phyloP scores from a whole-genome alignment of 106 monocot genomes.

The Cymbidium sinense region DNA sequence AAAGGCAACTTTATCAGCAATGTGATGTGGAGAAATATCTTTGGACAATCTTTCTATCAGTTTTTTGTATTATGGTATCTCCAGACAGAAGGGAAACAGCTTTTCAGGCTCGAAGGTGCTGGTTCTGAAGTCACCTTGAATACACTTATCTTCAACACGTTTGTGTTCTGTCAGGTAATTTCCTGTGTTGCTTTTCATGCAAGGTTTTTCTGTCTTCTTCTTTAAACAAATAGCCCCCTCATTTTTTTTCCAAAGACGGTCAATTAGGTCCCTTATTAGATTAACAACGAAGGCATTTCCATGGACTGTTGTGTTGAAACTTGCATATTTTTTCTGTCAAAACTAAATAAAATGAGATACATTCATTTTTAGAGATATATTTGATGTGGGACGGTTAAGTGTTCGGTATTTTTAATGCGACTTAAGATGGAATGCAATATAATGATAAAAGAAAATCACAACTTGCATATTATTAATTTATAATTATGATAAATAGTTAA shows the following conservation, averaged over 20 bases:
- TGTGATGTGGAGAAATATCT: constrained; percentile 91
- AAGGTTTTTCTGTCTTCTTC: neutral
- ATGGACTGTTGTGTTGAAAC: too few relatives aligned
- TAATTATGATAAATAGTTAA: too few relatives aligned
- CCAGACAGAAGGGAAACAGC: constrained; percentile 58
- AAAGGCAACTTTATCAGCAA: constrained; percentile 88
- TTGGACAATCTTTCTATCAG: constrained; percentile 82
- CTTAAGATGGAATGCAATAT: too few relatives aligned
- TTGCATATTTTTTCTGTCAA: too few relatives aligned
- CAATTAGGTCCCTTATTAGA: too few relatives aligned
- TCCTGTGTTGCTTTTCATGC: neutral
- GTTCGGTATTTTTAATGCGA: too few relatives aligned
- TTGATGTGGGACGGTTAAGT: too few relatives aligned
- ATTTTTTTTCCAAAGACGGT: neutral
- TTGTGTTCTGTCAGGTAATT: constrained; percentile 94
- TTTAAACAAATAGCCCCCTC: neutral
- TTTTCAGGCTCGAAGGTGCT: constrained; percentile 53
- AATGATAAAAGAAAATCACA: too few relatives aligned
- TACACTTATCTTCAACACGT: constrained; percentile 91
- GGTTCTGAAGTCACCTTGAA: constrained; percentile 62
- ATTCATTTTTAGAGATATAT: too few relatives aligned
- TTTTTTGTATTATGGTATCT: constrained; percentile 87
- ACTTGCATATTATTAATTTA: too few relatives aligned
- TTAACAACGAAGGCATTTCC: too few relatives aligned
- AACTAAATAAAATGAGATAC: too few relatives aligned